A percentile compares a stretch with the other conserved stretches of the same genome.
Conservation (phyloP, 805 yeast species). For the Sugiyamaella valdiviana region DNA sequence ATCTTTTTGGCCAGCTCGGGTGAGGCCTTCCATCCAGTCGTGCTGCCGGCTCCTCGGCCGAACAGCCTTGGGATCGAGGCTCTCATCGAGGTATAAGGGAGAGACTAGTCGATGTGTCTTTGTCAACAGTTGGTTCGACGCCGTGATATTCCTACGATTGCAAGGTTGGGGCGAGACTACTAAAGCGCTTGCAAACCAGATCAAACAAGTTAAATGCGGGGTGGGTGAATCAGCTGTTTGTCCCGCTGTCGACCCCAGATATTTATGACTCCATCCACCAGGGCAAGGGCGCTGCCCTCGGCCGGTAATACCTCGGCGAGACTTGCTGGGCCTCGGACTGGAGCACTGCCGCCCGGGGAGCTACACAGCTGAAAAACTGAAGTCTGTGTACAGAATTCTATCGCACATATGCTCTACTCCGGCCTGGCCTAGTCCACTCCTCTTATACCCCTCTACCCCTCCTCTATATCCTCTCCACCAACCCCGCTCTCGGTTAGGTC, state of each 20-base stretch:
- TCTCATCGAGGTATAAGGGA: constrained; percentile 1
- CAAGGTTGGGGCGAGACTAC: neutral
- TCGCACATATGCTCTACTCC: too few species aligned
- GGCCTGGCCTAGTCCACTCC: neutral
- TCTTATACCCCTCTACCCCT: neutral
- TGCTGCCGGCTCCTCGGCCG: constrained; percentile 5
- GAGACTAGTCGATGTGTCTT: neutral
- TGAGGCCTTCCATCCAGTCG: constrained; percentile 30
- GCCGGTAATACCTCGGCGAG: neutral
- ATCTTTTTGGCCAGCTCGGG: constrained; percentile 48
- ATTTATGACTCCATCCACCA: neutral
- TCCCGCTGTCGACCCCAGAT: neutral
- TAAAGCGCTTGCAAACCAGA: neutral
- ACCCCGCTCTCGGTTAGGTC: neutral
- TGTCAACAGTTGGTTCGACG: too few species aligned
- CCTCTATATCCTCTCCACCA: neutral
- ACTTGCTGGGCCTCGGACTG: too few species aligned
- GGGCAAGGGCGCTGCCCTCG: neutral
- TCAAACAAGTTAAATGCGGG: neutral
- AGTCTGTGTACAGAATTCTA: too few species aligned
- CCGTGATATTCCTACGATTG: neutral
- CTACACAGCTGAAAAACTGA: too few species aligned
- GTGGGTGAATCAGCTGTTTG: neutral
- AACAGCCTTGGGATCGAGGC: constrained; percentile 3
- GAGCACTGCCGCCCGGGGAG: too few species aligned